These are phyloP conservation scores for Paecilomyces variotii DNA, from an alignment of 2,329 filamentous ascomycete genomes.

Conservation along the genomic window DNA sequence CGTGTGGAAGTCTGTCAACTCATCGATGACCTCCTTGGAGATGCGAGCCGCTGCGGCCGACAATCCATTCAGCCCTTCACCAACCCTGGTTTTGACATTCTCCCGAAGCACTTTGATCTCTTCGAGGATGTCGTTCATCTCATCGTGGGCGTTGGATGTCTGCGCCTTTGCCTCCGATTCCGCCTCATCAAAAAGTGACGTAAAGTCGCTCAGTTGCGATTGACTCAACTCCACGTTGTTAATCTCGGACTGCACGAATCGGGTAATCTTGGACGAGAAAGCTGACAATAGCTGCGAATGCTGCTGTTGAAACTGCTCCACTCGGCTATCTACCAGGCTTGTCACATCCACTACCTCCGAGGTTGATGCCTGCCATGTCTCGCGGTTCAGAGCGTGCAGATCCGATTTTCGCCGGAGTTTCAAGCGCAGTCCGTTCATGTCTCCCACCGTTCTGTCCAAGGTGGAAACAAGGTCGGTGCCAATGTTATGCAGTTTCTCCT, in stretches of 20 bases:
- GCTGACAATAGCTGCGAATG: conserved; percentile 63
- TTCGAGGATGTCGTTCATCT: conserved; percentile 84
- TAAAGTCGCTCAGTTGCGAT: conserved; percentile 60
- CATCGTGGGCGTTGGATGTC: conserved; percentile 55
- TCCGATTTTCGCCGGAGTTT: conserved; percentile 83
- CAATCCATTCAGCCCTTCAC: conserved; percentile 74
- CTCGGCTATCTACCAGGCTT: conserved; percentile 63
- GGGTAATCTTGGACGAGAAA: conserved; percentile 64
- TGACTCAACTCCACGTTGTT: conserved; percentile 63
- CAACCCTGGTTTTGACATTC: conserved; percentile 77
- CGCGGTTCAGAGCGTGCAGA: conserved; percentile 69
- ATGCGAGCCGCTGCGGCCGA: conserved; percentile 81
- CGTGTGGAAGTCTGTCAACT: conserved; percentile 75
- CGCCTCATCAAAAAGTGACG: conserved; percentile 58
- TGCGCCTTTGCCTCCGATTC: conserved; percentile 55
- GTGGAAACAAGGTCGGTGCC: conserved; percentile 71
- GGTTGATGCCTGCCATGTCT: conserved; percentile 70
- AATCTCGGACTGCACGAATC: conserved; percentile 69
- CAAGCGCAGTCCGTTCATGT: conserved; percentile 73
- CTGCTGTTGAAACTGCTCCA: conserved; percentile 62
- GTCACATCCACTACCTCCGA: conserved; percentile 70
- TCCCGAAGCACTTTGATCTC: conserved; percentile 87
- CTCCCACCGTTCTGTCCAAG: conserved; percentile 66
- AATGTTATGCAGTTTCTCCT: conserved; percentile 64
- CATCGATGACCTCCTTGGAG: conserved; percentile 77